phyloP scores from a whole-genome alignment of 352 stramenopile genomes.

The Globisporangium uncinulatum region DNA sequence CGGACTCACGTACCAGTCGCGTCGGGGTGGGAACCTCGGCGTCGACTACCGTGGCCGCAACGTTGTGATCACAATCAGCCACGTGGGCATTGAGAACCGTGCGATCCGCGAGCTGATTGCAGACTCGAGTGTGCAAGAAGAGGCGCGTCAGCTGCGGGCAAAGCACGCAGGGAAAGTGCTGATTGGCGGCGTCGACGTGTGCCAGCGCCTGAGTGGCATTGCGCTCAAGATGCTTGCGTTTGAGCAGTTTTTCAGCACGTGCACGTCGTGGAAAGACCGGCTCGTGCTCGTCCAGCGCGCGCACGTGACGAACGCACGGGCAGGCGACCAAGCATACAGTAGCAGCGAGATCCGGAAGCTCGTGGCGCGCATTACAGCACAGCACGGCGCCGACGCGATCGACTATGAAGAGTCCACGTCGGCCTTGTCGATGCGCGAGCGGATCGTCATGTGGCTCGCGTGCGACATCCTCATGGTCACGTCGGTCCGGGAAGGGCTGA shows the following conservation, averaged over 20 bases:
- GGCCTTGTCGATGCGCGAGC: slow-evolving; percentile 83
- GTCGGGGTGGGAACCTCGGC: slow-evolving; percentile 91
- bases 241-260: slow-evolving; percentile 95
- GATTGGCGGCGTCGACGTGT: slow-evolving; percentile 92
- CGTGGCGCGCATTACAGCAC: slow-evolving; percentile 69
- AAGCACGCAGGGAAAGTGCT: slow-evolving; percentile 92
- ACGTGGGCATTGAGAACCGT: slow-evolving; percentile 95
- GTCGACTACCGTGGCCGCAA: slow-evolving; percentile 94
- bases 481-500: slow-evolving; percentile 96
- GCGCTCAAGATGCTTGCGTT: slow-evolving; percentile 95
- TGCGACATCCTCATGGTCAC: slow-evolving; percentile 95
- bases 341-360: slow-evolving; percentile 79
- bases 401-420: slow-evolving; percentile 87
- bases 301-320: slow-evolving; percentile 80
- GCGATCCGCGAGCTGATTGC: slow-evolving; percentile 48
- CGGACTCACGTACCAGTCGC: slow-evolving; percentile 86
- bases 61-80: slow-evolving; percentile 96
- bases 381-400: slow-evolving; percentile 66
- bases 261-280: slow-evolving; percentile 91
- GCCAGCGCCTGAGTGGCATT: slow-evolving; percentile 92
- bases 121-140: slow-evolving; percentile 72
- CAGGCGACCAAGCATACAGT: slow-evolving; percentile 90
- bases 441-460: slow-evolving; percentile 92
- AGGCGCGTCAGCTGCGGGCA: slow-evolving; percentile 66
- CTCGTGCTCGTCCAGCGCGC: slow-evolving; percentile 94